phyloP scores from a whole-genome alignment of 1,284 basidiomycete species.

The Moesziomyces aphidis region DNA sequence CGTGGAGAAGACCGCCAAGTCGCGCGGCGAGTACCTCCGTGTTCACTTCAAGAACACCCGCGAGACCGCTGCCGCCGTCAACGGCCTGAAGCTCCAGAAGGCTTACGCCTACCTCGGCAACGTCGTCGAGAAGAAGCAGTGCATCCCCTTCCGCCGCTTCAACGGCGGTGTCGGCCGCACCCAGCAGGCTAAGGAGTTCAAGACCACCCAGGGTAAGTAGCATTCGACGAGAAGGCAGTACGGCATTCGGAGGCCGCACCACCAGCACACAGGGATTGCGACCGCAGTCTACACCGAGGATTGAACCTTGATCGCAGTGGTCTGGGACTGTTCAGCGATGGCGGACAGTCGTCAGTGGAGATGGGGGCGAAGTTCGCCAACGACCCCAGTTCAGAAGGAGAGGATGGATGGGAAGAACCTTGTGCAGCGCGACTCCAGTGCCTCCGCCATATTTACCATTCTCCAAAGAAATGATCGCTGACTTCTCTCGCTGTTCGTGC shows the following conservation, averaged over 20 bases:
- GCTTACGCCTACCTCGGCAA: slow-evolving; percentile 94
- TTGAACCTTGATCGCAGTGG: too few species aligned
- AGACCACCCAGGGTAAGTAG: slow-evolving; percentile 88
- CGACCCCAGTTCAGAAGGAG: too few species aligned
- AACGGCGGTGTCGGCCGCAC: slow-evolving; percentile 96
- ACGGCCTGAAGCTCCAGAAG: slow-evolving; percentile 93
- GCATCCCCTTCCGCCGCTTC: slow-evolving; percentile 97
- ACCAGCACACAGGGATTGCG: too few species aligned
- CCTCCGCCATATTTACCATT: background rate
- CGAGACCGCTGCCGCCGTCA: slow-evolving; percentile 70
- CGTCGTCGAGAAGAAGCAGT: slow-evolving; percentile 95
- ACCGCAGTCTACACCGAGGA: too few species aligned
- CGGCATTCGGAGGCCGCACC: too few species aligned
- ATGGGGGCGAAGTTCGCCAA: too few species aligned
- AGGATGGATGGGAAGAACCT: too few species aligned
- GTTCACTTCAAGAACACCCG: slow-evolving; percentile 99
- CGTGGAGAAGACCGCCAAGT: slow-evolving; percentile 69
- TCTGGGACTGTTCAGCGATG: too few species aligned
- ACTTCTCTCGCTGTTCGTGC: slow-evolving; percentile 4
- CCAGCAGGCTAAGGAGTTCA: slow-evolving; percentile 97
- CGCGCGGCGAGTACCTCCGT: slow-evolving; percentile 95
- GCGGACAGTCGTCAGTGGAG: too few species aligned
- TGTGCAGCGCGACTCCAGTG: too few species aligned
- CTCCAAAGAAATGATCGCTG: slow-evolving; percentile 4
- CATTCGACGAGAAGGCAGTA: background rate